Base-by-base conservation (phyloP, 371 early-diverging fungal genomes). In the Lichtheimia hyalospora region DNA sequence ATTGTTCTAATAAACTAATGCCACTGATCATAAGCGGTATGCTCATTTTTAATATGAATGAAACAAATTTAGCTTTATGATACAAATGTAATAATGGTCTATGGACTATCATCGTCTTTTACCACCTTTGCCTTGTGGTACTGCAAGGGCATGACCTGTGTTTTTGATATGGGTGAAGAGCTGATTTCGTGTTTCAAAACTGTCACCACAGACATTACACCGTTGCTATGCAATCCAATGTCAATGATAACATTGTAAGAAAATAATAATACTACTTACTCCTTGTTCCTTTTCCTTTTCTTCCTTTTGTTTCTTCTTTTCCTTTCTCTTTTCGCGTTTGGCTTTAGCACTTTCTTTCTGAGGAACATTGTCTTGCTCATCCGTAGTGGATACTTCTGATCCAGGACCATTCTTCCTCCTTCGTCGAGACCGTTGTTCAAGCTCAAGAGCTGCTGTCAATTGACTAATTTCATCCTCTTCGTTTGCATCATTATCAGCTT, bases 141-240 rank as follows among this genome's bases (percentile, higher is more conserved):
- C 65, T 28, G 87, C 86, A 13, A 80, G 61, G 0, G 93, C 92
- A 69, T 93, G 93, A 4, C 91, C 91, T 5, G 85, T 85, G 14
- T 61, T 73, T 53, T 87, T 85, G 52, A 92, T 85, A 63, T 93
- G 94, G 0, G 70, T 67, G 73, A 92, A 93, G 4, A 93, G 68
- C 61, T 86, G 83, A 60, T 86, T 91, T 52, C 89, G 78, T 10
- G 87, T 79, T 12, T 75, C 55, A 72, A 87, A 92, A 28, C 61
- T 69, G 7, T 68, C 75, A 0, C 63, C 58, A 67, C 94, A 93
- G 0, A 89, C 86, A 55, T 88, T 87, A 69, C 94, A 93, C 14
- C 52, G 61, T 39, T 71, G 62, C 61, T 68, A 57, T 44, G 52
- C 14, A 18, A 50, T 24, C 15, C 5, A 14, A 27, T 13, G 41